Percentiles rank a stretch among this genome's conserved stretches.
These are phyloP conservation scores for Rhododendron mucronatum DNA, from an alignment of 148 eudicot genomes.

Conservation along the genomic window DNA sequence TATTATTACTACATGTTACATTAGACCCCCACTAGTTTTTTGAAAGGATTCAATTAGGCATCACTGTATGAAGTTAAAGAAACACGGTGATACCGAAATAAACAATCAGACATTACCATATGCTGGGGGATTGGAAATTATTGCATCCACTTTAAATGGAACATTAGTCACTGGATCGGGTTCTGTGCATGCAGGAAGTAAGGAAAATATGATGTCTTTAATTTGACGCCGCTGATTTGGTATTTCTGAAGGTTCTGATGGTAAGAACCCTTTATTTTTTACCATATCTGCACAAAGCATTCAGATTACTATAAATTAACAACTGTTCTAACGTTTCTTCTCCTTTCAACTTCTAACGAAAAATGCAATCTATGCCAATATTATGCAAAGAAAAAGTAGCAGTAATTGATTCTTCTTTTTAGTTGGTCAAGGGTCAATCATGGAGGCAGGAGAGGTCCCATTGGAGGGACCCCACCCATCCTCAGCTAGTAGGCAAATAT, in stretches of 20 bases:
- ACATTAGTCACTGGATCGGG: slow-evolving; percentile 51
- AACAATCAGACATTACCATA: slow-evolving; percentile 50
- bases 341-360: neutral
- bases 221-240: slow-evolving; percentile 62
- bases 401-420: neutral
- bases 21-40: neutral
- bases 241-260: slow-evolving; percentile 83
- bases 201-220: slow-evolving; percentile 63
- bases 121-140: slow-evolving; percentile 89
- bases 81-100: neutral
- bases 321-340: neutral
- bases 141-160: slow-evolving; percentile 67
- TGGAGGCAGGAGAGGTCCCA: neutral
- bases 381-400: neutral
- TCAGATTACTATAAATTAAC: neutral
- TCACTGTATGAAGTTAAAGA: neutral
- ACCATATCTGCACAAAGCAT: slow-evolving; percentile 64
- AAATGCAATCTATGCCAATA: neutral
- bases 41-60: neutral
- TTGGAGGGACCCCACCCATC: neutral
- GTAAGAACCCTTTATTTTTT: slow-evolving; percentile 88
- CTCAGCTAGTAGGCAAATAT: neutral
- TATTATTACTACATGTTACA: neutral
- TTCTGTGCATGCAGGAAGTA: slow-evolving; percentile 65
- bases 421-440: neutral